These are phyloP conservation scores for Brassica napus DNA, from an alignment of 345 rosid genomes.

Conservation along the genomic window DNA sequence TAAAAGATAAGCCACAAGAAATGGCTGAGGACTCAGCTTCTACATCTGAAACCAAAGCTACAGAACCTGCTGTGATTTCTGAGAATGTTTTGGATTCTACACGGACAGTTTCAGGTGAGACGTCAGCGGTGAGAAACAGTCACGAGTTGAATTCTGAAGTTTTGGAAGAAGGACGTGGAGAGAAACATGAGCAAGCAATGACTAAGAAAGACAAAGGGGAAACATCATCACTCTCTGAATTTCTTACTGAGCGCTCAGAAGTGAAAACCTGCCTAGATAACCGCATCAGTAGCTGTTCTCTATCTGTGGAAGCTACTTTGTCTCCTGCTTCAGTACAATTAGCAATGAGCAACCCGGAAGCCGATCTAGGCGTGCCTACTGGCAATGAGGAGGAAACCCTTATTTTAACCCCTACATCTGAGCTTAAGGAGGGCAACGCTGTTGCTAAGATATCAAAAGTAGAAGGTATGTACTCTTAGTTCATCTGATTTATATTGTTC, in stretches of 20 bases:
- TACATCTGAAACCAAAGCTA: constrained; percentile 9
- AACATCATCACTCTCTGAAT: neutral
- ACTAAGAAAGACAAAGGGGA: neutral
- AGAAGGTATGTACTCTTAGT: constrained; percentile 5
- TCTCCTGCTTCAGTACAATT: neutral
- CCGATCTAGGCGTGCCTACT: neutral
- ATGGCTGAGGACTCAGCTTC: constrained; percentile 16
- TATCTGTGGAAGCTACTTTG: neutral
- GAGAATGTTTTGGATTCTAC: constrained; percentile 9
- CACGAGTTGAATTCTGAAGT: constrained; percentile 1
- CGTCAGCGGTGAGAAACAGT: neutral
- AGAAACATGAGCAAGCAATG: neutral
- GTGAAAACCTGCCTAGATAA: neutral
- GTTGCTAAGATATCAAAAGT: neutral
- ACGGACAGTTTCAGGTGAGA: neutral
- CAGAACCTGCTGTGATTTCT: constrained; percentile 1
- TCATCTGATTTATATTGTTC: neutral
- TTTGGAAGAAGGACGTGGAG: neutral
- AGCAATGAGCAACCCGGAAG: neutral
- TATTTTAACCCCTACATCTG: neutral
- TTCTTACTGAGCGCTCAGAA: neutral
- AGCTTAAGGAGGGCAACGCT: neutral
- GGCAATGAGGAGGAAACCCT: neutral
- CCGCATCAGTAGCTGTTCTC: neutral
- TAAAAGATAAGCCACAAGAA: constrained; percentile 7